Percentiles rank a stretch among this genome's conserved stretches.
Evolutionary conservation across 2,329 filamentous ascomycete species (phyloP).

Genomic region (Cucurbitaria berberidis): DNA sequence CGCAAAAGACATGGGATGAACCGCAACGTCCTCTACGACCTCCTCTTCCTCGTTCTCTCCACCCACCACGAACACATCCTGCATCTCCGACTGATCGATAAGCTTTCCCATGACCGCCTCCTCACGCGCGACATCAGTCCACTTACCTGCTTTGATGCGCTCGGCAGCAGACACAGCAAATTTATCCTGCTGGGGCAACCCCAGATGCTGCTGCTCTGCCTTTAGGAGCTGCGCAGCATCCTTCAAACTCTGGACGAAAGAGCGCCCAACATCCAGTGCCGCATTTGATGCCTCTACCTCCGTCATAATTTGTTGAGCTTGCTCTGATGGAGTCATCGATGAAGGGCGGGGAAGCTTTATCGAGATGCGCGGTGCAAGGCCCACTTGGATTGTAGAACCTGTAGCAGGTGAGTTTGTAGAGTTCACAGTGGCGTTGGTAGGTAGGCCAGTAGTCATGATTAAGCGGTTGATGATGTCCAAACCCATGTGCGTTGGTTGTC

Average conservation of each 20-base stretch:
- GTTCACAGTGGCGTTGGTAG: neutral
- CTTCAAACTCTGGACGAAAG: neutral
- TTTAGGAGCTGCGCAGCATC: neutral
- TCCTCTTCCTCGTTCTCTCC: neutral
- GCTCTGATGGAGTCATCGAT: neutral
- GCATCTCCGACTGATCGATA: neutral
- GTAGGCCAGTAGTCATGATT: neutral
- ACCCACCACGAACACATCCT: neutral
- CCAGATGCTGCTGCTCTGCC: neutral
- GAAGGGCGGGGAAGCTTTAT: neutral
- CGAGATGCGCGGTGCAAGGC: neutral
- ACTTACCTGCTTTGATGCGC: neutral
- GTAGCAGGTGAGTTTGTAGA: neutral
- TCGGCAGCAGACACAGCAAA: neutral
- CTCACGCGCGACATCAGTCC: neutral
- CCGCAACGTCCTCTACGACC: neutral
- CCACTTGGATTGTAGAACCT: too few species aligned
- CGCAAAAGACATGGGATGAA: slow-evolving; percentile 1
- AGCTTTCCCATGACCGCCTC: neutral
- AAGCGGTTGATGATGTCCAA: slow-evolving; percentile 3
- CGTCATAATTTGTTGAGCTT: neutral
- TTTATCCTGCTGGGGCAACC: too few species aligned
- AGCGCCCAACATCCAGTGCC: neutral
- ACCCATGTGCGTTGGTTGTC: neutral
- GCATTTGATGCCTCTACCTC: neutral